phyloP scores from a whole-genome alignment of 306 rosid species.

The Casuarina cunninghamiana region DNA sequence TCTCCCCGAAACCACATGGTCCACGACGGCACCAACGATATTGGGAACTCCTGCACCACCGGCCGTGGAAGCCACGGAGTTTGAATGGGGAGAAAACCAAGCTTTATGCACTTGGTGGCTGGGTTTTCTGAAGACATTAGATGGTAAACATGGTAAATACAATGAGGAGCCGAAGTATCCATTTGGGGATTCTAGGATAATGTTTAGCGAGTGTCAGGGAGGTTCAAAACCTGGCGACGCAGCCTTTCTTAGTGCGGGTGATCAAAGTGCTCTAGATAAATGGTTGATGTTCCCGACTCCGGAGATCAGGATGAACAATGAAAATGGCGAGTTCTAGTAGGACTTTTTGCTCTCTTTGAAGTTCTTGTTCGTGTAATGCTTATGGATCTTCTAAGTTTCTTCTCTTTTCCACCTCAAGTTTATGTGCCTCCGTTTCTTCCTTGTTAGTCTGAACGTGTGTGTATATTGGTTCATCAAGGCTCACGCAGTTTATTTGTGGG shows the following conservation, averaged over 20 bases:
- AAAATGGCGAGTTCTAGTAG: not conserved
- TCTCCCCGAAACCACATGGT: slow-evolving; percentile 58
- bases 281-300: slow-evolving; percentile 46
- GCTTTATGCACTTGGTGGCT: slow-evolving; percentile 54
- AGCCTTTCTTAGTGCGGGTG: slow-evolving; percentile 26
- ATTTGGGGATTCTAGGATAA: slow-evolving; percentile 12
- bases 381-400: not conserved
- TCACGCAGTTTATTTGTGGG: too few relatives aligned
- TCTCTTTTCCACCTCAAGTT: not conserved
- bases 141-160: slow-evolving; percentile 29
- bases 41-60: slow-evolving; percentile 30
- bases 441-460: not conserved
- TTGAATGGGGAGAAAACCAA: slow-evolving; percentile 46
- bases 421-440: not conserved
- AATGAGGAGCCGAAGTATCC: slow-evolving; percentile 26
- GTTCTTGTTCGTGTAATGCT: not conserved
- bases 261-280: slow-evolving; percentile 42
- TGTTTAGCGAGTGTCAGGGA: slow-evolving; percentile 9
- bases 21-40: slow-evolving; percentile 52
- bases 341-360: not conserved
- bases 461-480: too few relatives aligned
- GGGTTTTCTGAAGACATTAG: slow-evolving; percentile 45
- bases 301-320: slow-evolving; percentile 10
- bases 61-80: slow-evolving; percentile 30
- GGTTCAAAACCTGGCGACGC: slow-evolving; percentile 8